phyloP scores from a whole-genome alignment of 2,329 filamentous ascomycete species.

The Paracorniculantispora psalliotae region DNA sequence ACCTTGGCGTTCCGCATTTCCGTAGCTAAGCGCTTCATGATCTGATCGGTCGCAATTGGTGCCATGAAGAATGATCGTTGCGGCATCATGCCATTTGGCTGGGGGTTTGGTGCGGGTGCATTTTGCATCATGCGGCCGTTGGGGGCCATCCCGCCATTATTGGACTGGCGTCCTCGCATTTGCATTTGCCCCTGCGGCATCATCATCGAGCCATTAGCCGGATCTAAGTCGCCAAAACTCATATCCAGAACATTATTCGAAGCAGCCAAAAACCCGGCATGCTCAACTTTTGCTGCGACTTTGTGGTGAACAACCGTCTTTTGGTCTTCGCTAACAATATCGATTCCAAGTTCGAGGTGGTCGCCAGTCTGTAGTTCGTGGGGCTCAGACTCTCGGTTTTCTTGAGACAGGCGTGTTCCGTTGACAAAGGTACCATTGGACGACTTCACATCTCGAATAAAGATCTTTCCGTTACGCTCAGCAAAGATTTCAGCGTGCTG shows the following conservation, averaged over 20 bases:
- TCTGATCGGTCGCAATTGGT: conserved; percentile 88
- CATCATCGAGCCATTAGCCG: conserved; percentile 68
- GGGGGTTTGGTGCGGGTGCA: conserved; percentile 40
- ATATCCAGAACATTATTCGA: conserved; percentile 77
- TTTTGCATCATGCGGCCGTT: conserved; percentile 58
- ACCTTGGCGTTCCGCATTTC: conserved; percentile 88
- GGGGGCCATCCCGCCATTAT: conserved; percentile 57
- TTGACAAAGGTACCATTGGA: conserved; percentile 99
- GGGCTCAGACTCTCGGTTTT: conserved; percentile 94
- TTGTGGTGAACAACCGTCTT: conserved; percentile 99
- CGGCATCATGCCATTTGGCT: conserved; percentile 58
- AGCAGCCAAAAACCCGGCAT: conserved; percentile 76
- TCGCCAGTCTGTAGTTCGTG: conserved; percentile 90
- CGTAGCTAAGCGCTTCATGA: conserved; percentile 64
- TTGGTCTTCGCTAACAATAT: conserved; percentile 97
- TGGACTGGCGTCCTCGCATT: conserved; percentile 64
- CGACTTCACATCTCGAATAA: conserved; percentile 95
- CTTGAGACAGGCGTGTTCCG: conserved; percentile 78
- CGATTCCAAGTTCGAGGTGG: conserved; percentile 90
- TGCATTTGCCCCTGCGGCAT: conserved; percentile 65
- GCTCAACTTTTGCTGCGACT: conserved; percentile 92
- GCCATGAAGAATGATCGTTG: conserved; percentile 82
- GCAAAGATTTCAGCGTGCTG: conserved; percentile 97
- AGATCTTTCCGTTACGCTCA: conserved; percentile 78
- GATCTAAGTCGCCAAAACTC: conserved; percentile 88